These are phyloP conservation scores for Hanseniaspora mollemarum DNA, from an alignment of 805 yeast species.

Conservation along the genomic window DNA sequence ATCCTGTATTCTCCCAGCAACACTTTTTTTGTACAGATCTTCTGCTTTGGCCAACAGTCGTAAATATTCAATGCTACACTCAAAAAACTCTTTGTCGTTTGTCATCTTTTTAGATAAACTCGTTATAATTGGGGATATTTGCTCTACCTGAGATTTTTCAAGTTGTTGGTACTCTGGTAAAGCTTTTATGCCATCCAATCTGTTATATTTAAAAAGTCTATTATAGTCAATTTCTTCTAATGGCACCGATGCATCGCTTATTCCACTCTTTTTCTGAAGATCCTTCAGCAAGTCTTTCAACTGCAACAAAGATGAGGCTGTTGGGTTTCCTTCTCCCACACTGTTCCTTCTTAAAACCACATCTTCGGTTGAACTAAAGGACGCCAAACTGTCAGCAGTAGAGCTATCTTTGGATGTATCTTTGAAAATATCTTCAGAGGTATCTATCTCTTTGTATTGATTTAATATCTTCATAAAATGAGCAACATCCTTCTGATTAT, in stretches of 20 bases:
- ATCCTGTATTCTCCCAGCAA: not conserved
- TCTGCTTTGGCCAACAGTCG: not conserved
- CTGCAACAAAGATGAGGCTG: not conserved
- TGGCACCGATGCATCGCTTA: not conserved
- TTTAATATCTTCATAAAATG: not conserved
- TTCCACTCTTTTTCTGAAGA: not conserved
- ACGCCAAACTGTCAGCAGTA: not conserved
- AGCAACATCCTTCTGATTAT: not conserved
- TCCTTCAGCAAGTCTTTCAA: not conserved
- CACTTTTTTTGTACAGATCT: not conserved
- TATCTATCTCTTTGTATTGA: not conserved
- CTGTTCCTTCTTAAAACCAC: not conserved
- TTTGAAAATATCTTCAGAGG: not conserved
- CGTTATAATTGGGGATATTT: conserved; percentile 21
- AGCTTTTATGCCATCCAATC: not conserved
- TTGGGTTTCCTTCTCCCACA: not conserved
- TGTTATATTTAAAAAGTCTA: not conserved
- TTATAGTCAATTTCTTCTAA: not conserved
- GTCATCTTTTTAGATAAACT: conserved; percentile 16
- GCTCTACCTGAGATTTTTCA: conserved; percentile 16
- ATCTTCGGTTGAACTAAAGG: no score
- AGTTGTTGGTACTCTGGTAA: conserved; percentile 14
- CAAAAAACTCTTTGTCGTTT: conserved; percentile 24
- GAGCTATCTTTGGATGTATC: not conserved
- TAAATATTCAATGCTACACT: conserved; percentile 18